Percentiles rank a stretch among this genome's conserved stretches.
Evolutionary conservation across 2,329 filamentous ascomycete genomes (phyloP).

Genomic region (Fusarium sp.): DNA sequence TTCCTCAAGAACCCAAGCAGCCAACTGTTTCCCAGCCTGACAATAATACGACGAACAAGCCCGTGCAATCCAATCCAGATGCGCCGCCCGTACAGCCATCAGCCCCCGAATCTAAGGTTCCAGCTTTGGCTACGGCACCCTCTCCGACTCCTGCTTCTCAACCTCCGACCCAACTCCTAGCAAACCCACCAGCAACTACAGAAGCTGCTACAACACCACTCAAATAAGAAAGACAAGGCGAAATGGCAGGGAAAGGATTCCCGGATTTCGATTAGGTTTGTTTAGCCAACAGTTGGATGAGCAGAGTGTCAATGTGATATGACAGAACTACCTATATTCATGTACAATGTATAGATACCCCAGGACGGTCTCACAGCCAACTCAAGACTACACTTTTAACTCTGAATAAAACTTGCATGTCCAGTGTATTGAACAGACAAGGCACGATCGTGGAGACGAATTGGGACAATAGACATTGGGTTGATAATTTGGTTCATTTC

Average conservation of each 20-base stretch:
- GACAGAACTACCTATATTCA: constrained; percentile 3
- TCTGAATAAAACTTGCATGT: too few species aligned
- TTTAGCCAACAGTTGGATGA: neutral
- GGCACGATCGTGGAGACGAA: neutral
- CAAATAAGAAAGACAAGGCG: neutral
- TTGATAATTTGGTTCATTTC: constrained; percentile 31
- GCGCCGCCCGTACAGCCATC: neutral
- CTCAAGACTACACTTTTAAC: neutral
- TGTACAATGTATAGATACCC: constrained; percentile 7
- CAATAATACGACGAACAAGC: constrained; percentile 6
- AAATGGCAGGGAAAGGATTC: neutral
- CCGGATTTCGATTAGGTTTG: too few species aligned
- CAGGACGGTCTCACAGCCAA: neutral
- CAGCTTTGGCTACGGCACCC: constrained; percentile 14
- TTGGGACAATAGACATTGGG: neutral
- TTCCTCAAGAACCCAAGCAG: constrained; percentile 14
- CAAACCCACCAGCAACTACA: constrained; percentile 9
- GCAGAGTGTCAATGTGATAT: neutral
- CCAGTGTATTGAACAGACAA: too few species aligned
- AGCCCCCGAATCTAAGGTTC: constrained; percentile 11
- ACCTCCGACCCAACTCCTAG: constrained; percentile 9
- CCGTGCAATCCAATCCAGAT: constrained; percentile 9
- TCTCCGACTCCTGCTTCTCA: constrained; percentile 6
- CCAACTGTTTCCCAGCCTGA: constrained; percentile 14
- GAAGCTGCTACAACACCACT: neutral